Conservation (phyloP, 306 rosid species). For the Ceratonia siliqua region DNA sequence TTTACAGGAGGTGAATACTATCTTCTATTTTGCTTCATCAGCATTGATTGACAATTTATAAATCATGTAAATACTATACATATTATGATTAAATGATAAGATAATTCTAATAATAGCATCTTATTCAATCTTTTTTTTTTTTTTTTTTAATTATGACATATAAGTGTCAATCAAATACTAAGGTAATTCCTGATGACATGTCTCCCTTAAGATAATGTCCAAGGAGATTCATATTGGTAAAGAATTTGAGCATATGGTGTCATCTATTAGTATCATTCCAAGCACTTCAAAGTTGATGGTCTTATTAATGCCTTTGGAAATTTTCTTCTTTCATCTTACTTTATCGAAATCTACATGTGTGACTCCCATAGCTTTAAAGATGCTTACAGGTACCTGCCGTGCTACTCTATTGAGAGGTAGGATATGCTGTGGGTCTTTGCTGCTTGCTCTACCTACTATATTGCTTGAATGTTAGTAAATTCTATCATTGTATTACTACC, state of each 20-base stretch:
- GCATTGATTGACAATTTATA: slow-evolving; percentile 22
- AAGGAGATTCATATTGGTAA: slow-evolving; percentile 37
- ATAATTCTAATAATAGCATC: background rate
- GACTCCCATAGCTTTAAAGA: slow-evolving; percentile 72
- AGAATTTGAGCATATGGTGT: slow-evolving; percentile 41
- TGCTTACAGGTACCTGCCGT: slow-evolving; percentile 86
- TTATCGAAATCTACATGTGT: slow-evolving; percentile 43
- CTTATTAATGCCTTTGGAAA: slow-evolving; percentile 33
- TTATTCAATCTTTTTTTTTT: slow-evolving; percentile 13
- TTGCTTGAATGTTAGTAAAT: slow-evolving; percentile 76
- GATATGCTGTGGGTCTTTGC: slow-evolving; percentile 80
- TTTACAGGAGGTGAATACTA: slow-evolving; percentile 17
- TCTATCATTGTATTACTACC: slow-evolving; percentile 50
- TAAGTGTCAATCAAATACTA: slow-evolving; percentile 25
- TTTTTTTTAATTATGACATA: slow-evolving; percentile 6
- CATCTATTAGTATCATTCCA: slow-evolving; percentile 31
- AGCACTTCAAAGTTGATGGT: slow-evolving; percentile 33
- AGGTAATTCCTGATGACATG: slow-evolving; percentile 26
- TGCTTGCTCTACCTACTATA: slow-evolving; percentile 70
- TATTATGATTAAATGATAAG: slow-evolving; percentile 26
- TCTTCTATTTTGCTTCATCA: slow-evolving; percentile 15
- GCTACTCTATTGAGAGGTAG: slow-evolving; percentile 90
- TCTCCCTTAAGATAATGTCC: slow-evolving; percentile 33
- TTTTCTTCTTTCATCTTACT: slow-evolving; percentile 31
- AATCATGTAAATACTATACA: slow-evolving; percentile 27